These are phyloP conservation scores for Adansonia digitata DNA, from an alignment of 345 rosid genomes.

Conservation along the genomic window DNA sequence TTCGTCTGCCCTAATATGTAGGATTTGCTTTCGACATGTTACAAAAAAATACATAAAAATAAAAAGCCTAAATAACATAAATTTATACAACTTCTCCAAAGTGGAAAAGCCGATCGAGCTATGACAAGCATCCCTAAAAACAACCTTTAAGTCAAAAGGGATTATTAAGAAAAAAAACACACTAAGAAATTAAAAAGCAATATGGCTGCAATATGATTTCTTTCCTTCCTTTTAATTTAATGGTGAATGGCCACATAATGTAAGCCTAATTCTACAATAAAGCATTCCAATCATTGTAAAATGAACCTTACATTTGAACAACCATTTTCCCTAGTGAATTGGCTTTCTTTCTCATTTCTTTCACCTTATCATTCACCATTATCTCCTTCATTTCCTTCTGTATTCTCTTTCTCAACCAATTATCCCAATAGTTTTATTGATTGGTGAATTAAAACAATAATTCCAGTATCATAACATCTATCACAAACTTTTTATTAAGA, in stretches of 20 bases:
- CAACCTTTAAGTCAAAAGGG: no score
- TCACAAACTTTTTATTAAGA: conserved; percentile 42
- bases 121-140: no score
- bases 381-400: conserved; percentile 32
- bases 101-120: no score
- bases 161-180: no score
- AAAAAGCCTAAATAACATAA: no score
- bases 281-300: conserved; percentile 15
- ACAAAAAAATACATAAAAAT: no score
- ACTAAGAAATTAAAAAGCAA: no score
- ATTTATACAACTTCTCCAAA: no score
- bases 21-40: no score
- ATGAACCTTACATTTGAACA: conserved; percentile 32
- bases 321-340: conserved; percentile 20
- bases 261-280: conserved; percentile 22
- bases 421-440: conserved; percentile 19
- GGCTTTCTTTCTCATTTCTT: conserved; percentile 25
- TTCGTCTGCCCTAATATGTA: no score
- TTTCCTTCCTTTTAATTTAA: no score
- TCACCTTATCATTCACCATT: conserved; percentile 27
- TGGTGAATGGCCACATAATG: neutral
- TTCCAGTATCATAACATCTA: conserved; percentile 31
- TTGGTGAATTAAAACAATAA: conserved; percentile 27
- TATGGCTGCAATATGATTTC: no score
- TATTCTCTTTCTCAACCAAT: conserved; percentile 31